Base-by-base conservation (phyloP, 192 early-diverging fungal genomes). In the Coemansia sp. region DNA sequence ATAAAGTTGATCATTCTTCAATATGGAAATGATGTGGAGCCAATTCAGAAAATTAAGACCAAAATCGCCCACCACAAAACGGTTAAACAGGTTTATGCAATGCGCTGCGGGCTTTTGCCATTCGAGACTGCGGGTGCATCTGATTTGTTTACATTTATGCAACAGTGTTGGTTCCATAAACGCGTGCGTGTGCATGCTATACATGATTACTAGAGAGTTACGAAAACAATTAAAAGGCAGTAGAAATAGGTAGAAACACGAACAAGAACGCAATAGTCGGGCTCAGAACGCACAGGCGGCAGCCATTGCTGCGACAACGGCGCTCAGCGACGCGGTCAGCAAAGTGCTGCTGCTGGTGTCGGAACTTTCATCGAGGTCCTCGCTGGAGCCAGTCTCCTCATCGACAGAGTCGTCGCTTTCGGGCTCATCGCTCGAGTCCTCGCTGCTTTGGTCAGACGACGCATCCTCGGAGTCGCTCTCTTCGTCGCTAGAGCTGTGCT, bases 221-320 rank as follows among this genome's bases (percentile, higher is more conserved):
- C 32, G 32, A 35, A 35, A 35, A 35, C 32, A 35, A 35, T 35
- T 35, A 35, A 35, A 35, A 35, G 32, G 32, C 32, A 35, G 32
- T 35, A 35, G 27, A 35, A 35, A 35, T 35, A 35, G 32, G 4
- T 7, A 35, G 32, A 55, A 55, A 55, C 6, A 55, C 15, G 23
- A 11, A 10, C 24, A 15, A 25, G 53, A 15, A 12, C 23, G 49
- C 25, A 64, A 14, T 8, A 15, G 35, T 53, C 35, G 17, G 6
- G 49, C 54, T 66, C 64, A 79, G 76, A 73, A 66, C 50, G 50
- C 65, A 55, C 57, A 61, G 14, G 67, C 54, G n/a, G 65, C 72
- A 35, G 73, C 39, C 57, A 79, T 71, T 10, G 72, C 72, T 22
- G 76, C 55, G 27, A 61, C 43, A 12, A 66, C 51, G 58, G 66